These are phyloP conservation scores for Lactarius tabidus DNA, from an alignment of 768 basidiomycete species.

Conservation along the genomic window DNA sequence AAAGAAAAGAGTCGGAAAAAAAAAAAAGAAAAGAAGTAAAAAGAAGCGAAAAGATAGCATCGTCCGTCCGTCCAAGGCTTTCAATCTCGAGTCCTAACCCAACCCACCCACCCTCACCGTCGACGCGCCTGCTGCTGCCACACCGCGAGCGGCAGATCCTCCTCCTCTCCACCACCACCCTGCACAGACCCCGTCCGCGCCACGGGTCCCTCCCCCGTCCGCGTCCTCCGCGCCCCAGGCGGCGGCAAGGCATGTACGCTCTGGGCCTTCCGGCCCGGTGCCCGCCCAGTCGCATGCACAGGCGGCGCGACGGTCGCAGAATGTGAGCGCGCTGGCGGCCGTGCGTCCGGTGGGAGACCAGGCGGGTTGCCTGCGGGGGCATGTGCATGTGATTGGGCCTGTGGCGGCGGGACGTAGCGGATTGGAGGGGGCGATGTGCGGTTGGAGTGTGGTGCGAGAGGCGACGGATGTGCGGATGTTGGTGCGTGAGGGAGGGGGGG, in stretches of 20 bases:
- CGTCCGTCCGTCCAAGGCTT: background rate
- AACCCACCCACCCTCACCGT: background rate
- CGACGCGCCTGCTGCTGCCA: conserved; percentile 49
- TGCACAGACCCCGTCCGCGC: conserved; percentile 16
- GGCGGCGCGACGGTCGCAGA: conserved; percentile 57
- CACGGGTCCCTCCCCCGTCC: conserved; percentile 38
- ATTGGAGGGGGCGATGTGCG: background rate
- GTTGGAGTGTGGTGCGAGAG: background rate
- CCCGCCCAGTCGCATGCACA: conserved; percentile 30
- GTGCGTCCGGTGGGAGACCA: conserved; percentile 26
- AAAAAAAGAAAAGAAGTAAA: background rate
- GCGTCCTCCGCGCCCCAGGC: conserved; percentile 38
- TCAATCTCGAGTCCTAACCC: background rate
- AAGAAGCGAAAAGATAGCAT: background rate
- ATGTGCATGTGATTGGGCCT: background rate
- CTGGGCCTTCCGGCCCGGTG: conserved; percentile 54
- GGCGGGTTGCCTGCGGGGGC: background rate
- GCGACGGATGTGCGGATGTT: conserved; percentile 32
- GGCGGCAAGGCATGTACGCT: conserved; percentile 59
- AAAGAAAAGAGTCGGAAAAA: background rate
- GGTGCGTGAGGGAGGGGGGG: background rate
- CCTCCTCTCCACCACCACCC: conserved; percentile 54
- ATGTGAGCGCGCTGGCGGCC: conserved; percentile 59
- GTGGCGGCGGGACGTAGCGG: conserved; percentile 6
- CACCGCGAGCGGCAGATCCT: conserved; percentile 74